Base-by-base conservation (phyloP, 148 eudicot genomes). In the Chenopodium berlandieri region DNA sequence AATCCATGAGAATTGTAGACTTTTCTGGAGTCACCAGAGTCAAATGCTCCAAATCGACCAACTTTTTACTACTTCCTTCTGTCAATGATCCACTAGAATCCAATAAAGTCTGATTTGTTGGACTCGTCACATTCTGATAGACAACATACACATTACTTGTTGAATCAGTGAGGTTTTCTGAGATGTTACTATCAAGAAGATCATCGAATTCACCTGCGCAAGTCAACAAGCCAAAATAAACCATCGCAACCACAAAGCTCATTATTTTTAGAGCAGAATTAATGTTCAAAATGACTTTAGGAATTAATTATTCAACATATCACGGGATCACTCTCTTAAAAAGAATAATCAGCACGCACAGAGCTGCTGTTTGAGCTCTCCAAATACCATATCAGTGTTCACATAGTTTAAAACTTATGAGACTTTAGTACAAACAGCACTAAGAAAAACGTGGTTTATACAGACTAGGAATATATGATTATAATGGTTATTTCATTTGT, bases 191-290 rank as follows among this genome's bases (percentile, higher is more conserved):
- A 82, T 90, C 97, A 90, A 96, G 91, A 85, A 91, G 88, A 82
- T 94, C 99, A 86, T 96, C 99, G 89, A 94, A 96, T 87, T 96
- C 99, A 84, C 99, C 99, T 96, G 90, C 81, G 88, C 60, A 81
- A 71, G 40, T 47, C 30, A 46, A 40, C 37, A 44, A 7, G 56
- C 23, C 30, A 62, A 34, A 17, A 75, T 82, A 25, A 78, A 62
- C 31, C 60, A 70, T 27, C 75, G 48, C 5, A 63, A 4, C 20
- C 30, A 9, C 31, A 27, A 74, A n/a, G 12, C 50, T 8, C 17
- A 17, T 25, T n/a, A 3, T 63, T 56, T 2, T 17, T 7, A 31
- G 16, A 34, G 46, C 25, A 32, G 74, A 44, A 44, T 0, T 8
- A 9, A 20, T 46, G n/a, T 48, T 54, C 8, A 12, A 72, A 34